phyloP scores from a whole-genome alignment of 805 yeast genomes.

The Lipomyces chichibuensis region DNA sequence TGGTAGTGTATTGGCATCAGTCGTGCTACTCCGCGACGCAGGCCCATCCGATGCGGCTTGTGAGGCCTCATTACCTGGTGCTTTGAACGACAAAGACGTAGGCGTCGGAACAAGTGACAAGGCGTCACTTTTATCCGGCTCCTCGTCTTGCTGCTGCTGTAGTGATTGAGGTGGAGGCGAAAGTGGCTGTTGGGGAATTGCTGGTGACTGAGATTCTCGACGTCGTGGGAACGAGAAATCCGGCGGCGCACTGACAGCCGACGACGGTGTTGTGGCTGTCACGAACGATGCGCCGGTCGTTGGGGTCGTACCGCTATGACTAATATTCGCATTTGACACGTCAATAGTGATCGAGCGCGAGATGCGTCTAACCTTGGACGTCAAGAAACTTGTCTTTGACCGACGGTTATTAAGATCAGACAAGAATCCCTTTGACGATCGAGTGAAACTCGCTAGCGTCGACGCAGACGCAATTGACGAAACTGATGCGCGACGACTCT shows the following conservation, averaged over 20 bases:
- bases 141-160: background rate
- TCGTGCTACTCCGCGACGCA: background rate
- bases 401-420: slow-evolving; percentile 22
- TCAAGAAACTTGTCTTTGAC: slow-evolving; percentile 12
- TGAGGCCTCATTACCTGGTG: background rate
- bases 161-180: background rate
- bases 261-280: background rate
- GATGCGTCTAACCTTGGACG: slow-evolving; percentile 31
- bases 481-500: slow-evolving; percentile 12
- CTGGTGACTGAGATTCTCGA: background rate
- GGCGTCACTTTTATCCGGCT: background rate
- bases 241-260: background rate
- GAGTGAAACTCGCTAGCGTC: slow-evolving; percentile 11
- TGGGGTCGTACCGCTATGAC: background rate
- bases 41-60: background rate
- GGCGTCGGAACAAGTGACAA: background rate
- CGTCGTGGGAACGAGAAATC: slow-evolving; percentile 22
- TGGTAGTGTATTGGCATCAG: background rate
- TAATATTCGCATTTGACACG: background rate
- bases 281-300: background rate
- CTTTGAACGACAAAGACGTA: slow-evolving; percentile 1
- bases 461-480: slow-evolving; percentile 9
- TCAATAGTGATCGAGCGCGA: slow-evolving; percentile 30
- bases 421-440: slow-evolving; percentile 28
- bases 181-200: background rate